Evolutionary conservation across 805 yeast species (phyloP).

Genomic region (Zygosaccharomyces bisporus): DNA sequence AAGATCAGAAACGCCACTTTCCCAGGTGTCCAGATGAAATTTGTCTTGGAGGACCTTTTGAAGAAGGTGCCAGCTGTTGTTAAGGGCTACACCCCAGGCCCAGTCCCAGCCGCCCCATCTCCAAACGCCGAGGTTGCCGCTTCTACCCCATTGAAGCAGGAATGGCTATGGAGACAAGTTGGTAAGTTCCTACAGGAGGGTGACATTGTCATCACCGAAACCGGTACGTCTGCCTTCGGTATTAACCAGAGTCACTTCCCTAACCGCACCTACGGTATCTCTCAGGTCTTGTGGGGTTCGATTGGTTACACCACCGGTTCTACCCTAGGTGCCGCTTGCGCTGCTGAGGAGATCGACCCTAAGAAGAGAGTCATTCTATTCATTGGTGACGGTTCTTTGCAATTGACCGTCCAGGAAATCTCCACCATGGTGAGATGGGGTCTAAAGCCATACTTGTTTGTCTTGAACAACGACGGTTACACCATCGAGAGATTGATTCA

Average conservation of each 20-base stretch:
- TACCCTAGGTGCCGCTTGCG: conserved; percentile 63
- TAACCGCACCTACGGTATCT: conserved; percentile 55
- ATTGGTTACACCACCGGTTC: conserved; percentile 71
- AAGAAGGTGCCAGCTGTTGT: conserved; percentile 38
- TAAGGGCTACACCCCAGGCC: conserved; percentile 45
- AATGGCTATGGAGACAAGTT: conserved; percentile 64
- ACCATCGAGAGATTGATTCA: conserved; percentile 72
- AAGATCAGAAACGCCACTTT: conserved; percentile 66
- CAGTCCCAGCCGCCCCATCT: conserved; percentile 52
- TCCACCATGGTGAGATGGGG: conserved; percentile 66
- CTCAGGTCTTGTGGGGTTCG: conserved; percentile 75
- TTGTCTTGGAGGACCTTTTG: conserved; percentile 45
- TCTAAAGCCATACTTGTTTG: conserved; percentile 62
- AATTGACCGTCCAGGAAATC: conserved; percentile 69
- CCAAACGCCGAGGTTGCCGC: conserved; percentile 45
- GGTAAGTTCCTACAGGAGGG: conserved; percentile 61
- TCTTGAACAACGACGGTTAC: conserved; percentile 68
- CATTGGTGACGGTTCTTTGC: conserved; percentile 74
- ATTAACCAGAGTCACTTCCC: conserved; percentile 65
- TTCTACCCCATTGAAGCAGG: conserved; percentile 52
- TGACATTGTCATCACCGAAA: conserved; percentile 65
- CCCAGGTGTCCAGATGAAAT: conserved; percentile 71
- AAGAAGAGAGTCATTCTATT: conserved; percentile 59
- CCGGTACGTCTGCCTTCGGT: conserved; percentile 76
- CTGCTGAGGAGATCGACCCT: conserved; percentile 60